These are phyloP conservation scores for Metschnikowia cerradonensis DNA, from an alignment of 805 yeast genomes.

Conservation along the genomic window DNA sequence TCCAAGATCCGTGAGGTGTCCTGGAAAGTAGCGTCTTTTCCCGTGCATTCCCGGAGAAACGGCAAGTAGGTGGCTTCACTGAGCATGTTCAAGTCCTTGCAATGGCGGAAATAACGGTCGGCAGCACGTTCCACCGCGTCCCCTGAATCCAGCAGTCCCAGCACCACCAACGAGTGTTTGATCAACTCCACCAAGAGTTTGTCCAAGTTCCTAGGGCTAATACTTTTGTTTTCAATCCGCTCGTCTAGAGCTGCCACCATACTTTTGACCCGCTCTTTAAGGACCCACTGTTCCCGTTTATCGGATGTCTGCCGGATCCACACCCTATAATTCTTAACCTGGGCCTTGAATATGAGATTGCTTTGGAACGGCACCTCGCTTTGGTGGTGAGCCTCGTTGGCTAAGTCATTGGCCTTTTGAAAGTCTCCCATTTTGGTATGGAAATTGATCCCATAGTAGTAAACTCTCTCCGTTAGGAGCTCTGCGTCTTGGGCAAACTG, in stretches of 20 bases:
- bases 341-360: conserved; percentile 24
- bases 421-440: conserved; percentile 28
- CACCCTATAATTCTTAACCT: conserved; percentile 26
- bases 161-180: conserved; percentile 18
- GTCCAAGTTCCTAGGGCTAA: conserved; percentile 9
- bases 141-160: conserved; percentile 1
- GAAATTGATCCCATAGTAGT: conserved; percentile 25
- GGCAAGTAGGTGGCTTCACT: conserved; percentile 29
- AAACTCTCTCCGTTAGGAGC: conserved; percentile 24
- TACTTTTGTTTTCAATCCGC: conserved; percentile 5
- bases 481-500: conserved; percentile 17
- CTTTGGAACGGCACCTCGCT: conserved; percentile 28
- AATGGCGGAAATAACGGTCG: conserved; percentile 16
- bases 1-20: conserved; percentile 24
- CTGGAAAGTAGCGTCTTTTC: conserved; percentile 14
- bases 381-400: conserved; percentile 28
- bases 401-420: conserved; percentile 30
- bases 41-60: conserved; percentile 22
- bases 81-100: conserved; percentile 16
- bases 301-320: conserved; percentile 23
- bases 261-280: conserved; percentile 10
- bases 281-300: conserved; percentile 6
- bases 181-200: conserved; percentile 26
- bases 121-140: conserved; percentile 17
- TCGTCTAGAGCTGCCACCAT: conserved; percentile 11